phyloP scores from a whole-genome alignment of 2,329 filamentous ascomycete species.

The Hawksworthiomyces lignivorus region DNA sequence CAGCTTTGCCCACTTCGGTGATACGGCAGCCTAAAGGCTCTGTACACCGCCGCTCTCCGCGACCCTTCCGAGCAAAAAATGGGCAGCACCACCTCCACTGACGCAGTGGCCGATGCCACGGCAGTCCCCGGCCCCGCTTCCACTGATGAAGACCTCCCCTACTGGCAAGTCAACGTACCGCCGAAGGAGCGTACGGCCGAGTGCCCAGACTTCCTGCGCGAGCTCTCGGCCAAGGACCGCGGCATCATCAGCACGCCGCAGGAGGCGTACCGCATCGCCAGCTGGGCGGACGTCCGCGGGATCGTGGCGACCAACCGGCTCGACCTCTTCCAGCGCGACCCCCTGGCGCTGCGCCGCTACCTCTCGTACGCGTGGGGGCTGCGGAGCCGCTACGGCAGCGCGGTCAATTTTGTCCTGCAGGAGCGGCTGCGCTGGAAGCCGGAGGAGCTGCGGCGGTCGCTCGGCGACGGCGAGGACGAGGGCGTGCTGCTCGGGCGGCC shows the following conservation, averaged over 20 bases:
- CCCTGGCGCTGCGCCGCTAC: conserved; percentile 73
- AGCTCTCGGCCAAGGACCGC: conserved; percentile 59
- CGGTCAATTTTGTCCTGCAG: conserved; percentile 67
- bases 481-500: too few relatives aligned
- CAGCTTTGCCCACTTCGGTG: too few relatives aligned
- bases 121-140: too few relatives aligned
- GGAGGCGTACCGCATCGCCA: conserved; percentile 50
- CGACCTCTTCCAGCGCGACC: conserved; percentile 67
- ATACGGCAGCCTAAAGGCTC: too few relatives aligned
- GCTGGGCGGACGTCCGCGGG: conserved; percentile 62
- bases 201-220: conserved; percentile 64
- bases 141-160: too few relatives aligned
- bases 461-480: conserved; percentile 28
- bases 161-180: conserved; percentile 79
- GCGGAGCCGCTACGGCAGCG: conserved; percentile 60
- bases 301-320: conserved; percentile 61
- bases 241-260: conserved; percentile 65
- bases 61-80: too few relatives aligned
- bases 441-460: conserved; percentile 28
- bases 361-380: conserved; percentile 60
- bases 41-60: too few relatives aligned
- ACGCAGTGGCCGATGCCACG: too few relatives aligned
- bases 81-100: too few relatives aligned
- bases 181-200: conserved; percentile 49
- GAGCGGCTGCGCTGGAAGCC: conserved; percentile 62